A percentile compares a stretch with the other conserved stretches of the same genome.
Conservation (phyloP, 2,329 filamentous ascomycete species). For the Cordyceps cateniannulata region DNA sequence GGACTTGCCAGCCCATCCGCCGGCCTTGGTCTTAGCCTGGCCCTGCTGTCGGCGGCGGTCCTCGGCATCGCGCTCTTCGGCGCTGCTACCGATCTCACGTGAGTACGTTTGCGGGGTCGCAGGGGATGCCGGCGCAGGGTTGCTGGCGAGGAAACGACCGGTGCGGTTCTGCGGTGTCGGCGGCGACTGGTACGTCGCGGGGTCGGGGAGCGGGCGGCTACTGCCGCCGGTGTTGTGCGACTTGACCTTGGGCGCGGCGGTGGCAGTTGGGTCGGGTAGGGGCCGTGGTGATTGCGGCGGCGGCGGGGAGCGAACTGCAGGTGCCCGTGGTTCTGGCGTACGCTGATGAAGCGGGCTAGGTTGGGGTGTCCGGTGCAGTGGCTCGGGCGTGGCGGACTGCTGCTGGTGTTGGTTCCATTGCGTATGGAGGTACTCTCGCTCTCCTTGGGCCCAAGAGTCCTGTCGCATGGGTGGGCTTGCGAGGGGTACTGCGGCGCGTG, state of each 20-base stretch:
- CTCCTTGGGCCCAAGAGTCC: conserved; percentile 58
- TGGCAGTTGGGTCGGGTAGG: conserved; percentile 32
- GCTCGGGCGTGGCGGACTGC: conserved; percentile 23
- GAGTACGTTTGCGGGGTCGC: conserved; percentile 44
- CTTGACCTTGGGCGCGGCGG: conserved; percentile 23
- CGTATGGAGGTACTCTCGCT: conserved; percentile 57
- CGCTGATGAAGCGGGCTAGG: conserved; percentile 10
- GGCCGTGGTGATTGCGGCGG: conserved; percentile 32
- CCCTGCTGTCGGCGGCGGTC: conserved; percentile 53
- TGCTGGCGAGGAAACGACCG: conserved; percentile 50
- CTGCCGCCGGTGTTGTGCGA: conserved; percentile 31
- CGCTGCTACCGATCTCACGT: conserved; percentile 46
- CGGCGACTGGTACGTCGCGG: conserved; percentile 27
- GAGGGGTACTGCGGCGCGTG: conserved; percentile 21
- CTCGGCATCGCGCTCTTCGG: conserved; percentile 56
- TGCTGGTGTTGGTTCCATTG: conserved; percentile 41
- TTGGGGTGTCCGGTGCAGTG: conserved; percentile 16
- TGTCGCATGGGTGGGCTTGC: conserved; percentile 45
- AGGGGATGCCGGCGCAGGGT: conserved; percentile 40
- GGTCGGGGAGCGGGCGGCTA: conserved; percentile 48
- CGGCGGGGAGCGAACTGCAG: conserved; percentile 14
- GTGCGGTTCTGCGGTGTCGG: conserved; percentile 39
- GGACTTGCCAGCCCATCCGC: conserved; percentile 59
- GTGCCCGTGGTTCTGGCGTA: conserved; percentile 10
- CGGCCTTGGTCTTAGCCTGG: conserved; percentile 55